Percentiles rank a stretch among this genome's conserved stretches.
These are phyloP conservation scores for Gracilaria domingensis DNA, from an alignment of 23 red algal genomes.

Conservation along the genomic window DNA sequence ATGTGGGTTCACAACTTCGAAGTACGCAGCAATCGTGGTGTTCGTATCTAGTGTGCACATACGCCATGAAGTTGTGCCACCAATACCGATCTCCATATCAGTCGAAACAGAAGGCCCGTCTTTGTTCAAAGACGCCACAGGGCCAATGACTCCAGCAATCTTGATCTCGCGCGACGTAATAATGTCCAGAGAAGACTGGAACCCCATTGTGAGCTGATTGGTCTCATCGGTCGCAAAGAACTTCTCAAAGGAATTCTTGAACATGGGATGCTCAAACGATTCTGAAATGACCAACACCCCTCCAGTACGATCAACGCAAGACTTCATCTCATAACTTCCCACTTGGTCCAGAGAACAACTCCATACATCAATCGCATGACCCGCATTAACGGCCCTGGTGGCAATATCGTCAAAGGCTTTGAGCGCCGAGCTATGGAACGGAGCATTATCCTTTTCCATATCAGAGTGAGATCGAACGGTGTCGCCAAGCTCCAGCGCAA, in stretches of 20 bases:
- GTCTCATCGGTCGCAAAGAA: slow-evolving; percentile 85
- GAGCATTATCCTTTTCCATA: slow-evolving; percentile 98
- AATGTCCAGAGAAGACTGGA: slow-evolving; percentile 88
- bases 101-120: slow-evolving; percentile 75
- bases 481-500: slow-evolving; percentile 90
- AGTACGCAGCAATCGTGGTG: slow-evolving; percentile 88
- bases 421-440: slow-evolving; percentile 84
- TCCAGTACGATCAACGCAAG: slow-evolving; percentile 99
- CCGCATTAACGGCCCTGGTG: slow-evolving; percentile 92
- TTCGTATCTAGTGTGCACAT: slow-evolving; percentile 85
- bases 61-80: slow-evolving; percentile 94
- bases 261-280: slow-evolving; percentile 98
- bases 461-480: slow-evolving; percentile 94
- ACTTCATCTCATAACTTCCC: slow-evolving; percentile 98
- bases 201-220: slow-evolving; percentile 72
- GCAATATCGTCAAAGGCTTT: slow-evolving; percentile 96
- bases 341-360: slow-evolving; percentile 97
- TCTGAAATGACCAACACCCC: slow-evolving; percentile 93
- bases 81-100: slow-evolving; percentile 97
- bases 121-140: slow-evolving; percentile 88
- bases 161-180: slow-evolving; percentile 85
- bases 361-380: slow-evolving; percentile 92
- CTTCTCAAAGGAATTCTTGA: slow-evolving; percentile 96
- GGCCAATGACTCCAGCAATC: slow-evolving; percentile 95
- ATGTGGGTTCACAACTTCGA: slow-evolving; percentile 97